Percentiles rank a stretch among this genome's conserved stretches.
phyloP scores from a whole-genome alignment of 768 basidiomycete genomes.

The Mycena pura region DNA sequence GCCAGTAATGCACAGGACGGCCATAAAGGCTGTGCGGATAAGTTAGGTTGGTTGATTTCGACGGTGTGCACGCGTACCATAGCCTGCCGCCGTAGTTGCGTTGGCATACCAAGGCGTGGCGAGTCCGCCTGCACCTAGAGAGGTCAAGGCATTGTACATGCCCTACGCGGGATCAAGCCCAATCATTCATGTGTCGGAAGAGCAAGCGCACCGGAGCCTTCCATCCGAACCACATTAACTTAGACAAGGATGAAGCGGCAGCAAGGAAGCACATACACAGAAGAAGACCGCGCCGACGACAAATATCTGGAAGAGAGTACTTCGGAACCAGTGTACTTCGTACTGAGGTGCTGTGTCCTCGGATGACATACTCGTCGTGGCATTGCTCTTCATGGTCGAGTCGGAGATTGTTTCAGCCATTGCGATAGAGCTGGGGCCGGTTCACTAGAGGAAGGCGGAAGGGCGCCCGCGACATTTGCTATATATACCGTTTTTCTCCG shows the following conservation, averaged over 20 bases:
- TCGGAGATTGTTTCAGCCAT: constrained; percentile 15
- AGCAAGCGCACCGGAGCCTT: constrained; percentile 35
- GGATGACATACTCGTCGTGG: background rate
- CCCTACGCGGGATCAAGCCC: constrained; percentile 21
- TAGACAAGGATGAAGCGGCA: constrained; percentile 14
- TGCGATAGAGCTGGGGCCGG: background rate
- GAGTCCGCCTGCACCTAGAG: constrained; percentile 40
- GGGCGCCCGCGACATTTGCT: background rate
- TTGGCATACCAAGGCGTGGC: constrained; percentile 42
- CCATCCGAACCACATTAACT: background rate
- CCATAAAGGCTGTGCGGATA: constrained; percentile 36
- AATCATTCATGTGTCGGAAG: background rate
- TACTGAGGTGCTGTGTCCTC: constrained; percentile 4
- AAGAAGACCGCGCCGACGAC: constrained; percentile 42
- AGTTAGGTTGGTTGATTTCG: background rate
- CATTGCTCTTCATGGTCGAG: constrained; percentile 17
- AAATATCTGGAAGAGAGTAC: constrained; percentile 39
- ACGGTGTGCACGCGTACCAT: constrained; percentile 21
- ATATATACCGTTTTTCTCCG: background rate
- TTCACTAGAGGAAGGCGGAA: background rate
- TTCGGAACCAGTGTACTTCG: constrained; percentile 39
- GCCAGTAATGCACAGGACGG: constrained; percentile 37
- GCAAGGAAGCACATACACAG: constrained; percentile 32
- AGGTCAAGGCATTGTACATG: constrained; percentile 42
- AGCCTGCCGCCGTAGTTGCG: constrained; percentile 40